These are phyloP conservation scores for Stachybotrys echinatus DNA, from an alignment of 2,329 filamentous ascomycete species.

Conservation along the genomic window DNA sequence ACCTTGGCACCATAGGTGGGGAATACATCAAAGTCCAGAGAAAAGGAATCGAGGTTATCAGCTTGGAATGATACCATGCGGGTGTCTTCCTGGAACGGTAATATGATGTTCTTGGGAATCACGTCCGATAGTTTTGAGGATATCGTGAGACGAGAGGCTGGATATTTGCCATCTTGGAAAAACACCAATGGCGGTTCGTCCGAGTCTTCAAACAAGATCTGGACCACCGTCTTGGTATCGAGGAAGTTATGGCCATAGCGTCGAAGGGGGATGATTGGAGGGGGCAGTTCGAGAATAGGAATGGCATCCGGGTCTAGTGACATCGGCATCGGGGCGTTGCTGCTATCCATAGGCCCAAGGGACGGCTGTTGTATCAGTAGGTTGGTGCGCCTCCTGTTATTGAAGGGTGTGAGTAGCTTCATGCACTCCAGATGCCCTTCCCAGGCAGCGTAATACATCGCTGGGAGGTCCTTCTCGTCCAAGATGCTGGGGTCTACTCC, in stretches of 20 bases:
- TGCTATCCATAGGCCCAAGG: conserved; percentile 40
- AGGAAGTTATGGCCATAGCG: conserved; percentile 98
- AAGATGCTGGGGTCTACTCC: conserved; percentile 73
- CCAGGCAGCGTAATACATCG: conserved; percentile 98
- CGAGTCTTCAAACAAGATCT: conserved; percentile 79
- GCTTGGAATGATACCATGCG: conserved; percentile 93
- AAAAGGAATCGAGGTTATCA: conserved; percentile 86
- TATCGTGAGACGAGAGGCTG: conserved; percentile 88
- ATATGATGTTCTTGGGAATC: conserved; percentile 90
- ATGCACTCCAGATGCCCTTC: conserved; percentile 95
- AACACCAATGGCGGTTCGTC: conserved; percentile 80
- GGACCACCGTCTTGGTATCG: conserved; percentile 93
- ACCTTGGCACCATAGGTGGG: conserved; percentile 96
- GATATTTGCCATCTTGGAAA: conserved; percentile 95
- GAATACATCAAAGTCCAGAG: conserved; percentile 95
- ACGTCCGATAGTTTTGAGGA: conserved; percentile 95
- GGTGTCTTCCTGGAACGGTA: conserved; percentile 95
- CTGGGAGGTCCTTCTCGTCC: conserved; percentile 89
- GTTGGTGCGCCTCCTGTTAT: conserved; percentile 36
- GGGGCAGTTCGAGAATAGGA: conserved; percentile 83
- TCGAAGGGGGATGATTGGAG: conserved; percentile 90
- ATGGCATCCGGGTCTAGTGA: conserved; percentile 81
- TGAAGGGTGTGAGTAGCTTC: conserved; percentile 68
- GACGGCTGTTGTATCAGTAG: conserved; percentile 37
- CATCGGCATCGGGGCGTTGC: conserved; percentile 52